Evolutionary conservation across 1,139 yeast genomes (phyloP), one percentile per base, ranked within the genome.

Genomic region (Yamadazyma mexicana): DNA sequence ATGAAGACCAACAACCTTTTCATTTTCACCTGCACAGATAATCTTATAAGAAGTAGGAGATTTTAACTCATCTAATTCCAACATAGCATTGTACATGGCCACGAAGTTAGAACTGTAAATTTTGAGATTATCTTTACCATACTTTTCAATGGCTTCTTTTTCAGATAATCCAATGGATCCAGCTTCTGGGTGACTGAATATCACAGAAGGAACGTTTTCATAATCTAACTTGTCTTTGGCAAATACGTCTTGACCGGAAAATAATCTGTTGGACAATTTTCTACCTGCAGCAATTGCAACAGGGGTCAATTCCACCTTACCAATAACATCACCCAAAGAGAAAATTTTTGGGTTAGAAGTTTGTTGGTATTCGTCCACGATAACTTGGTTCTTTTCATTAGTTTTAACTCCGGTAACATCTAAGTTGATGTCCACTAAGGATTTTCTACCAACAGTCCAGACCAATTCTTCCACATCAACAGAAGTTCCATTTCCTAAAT

Each of bases 271-370:
- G 30, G 97, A 79, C 51, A 92, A 77, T 63, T 81, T 87, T 66
- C 99, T 83, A 43, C 99, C 99, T 6, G 98, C 94, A 30, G 98
- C 98, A 70, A 92, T 92, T 35, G 98, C 98, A 34, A 89, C 98
- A 5, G 99, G 99, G 6, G 99, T 92, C 57, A 92, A 77, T 68
- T 92, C 98, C 38, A 86, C 85, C 43, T 83, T 83, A 46, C 96
- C 96, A 31, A 85, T 83, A 45, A 89, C 95, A 62, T 92, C 99
- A 57, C 99, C 99, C 39, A 92, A 73, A 2, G 98, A 83, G 60
- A 75, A 88, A 47, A 92, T 75, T 63, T 81, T 78, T 39, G 81
- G 73, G 46, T 85, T 78, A 39, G 79, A 71, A 9, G 97, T 84
- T 58, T 80, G 79, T 72, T 94, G 98, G 66, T 69, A 91, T 64